A percentile compares a stretch with the other conserved stretches of the same genome.
Evolutionary conservation across 1,284 basidiomycete genomes (phyloP).

Genomic region (Microbotryomycetes sp.): DNA sequence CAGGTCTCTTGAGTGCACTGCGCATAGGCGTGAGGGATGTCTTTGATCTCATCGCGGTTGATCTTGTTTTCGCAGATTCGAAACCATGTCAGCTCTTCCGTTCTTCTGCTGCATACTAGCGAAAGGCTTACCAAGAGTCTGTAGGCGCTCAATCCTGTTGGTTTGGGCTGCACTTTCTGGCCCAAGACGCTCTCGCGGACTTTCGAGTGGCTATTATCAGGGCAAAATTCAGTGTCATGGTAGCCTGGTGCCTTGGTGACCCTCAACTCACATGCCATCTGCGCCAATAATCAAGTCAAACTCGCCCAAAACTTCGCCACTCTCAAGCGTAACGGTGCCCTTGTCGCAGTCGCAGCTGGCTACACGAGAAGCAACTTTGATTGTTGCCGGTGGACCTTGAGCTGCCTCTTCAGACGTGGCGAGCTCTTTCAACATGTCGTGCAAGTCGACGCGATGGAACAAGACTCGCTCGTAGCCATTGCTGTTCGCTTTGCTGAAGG

Average conservation of each 20-base stretch:
- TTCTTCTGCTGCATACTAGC: no score
- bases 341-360: slow-evolving; percentile 25
- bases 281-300: slow-evolving; percentile 39
- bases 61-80: not conserved
- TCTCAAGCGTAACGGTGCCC: slow-evolving; percentile 30
- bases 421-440: slow-evolving; percentile 35
- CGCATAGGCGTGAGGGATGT: not conserved
- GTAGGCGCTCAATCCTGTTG: slow-evolving; percentile 44
- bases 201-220: slow-evolving; percentile 23
- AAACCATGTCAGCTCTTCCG: no score
- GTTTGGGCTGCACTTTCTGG: slow-evolving; percentile 38
- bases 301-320: slow-evolving; percentile 30
- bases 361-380: slow-evolving; percentile 10
- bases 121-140: slow-evolving; percentile 40
- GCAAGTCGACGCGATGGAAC: slow-evolving; percentile 40
- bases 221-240: not conserved
- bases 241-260: not conserved
- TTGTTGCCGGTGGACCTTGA: slow-evolving; percentile 30
- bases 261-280: slow-evolving; percentile 40
- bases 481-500: slow-evolving; percentile 7
- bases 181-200: slow-evolving; percentile 36
- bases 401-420: slow-evolving; percentile 36
- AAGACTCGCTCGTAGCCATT: slow-evolving; percentile 31
- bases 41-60: not conserved
- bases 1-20: not conserved